phyloP scores from a whole-genome alignment of 2,329 filamentous ascomycete species.

The Claviceps monticola region DNA sequence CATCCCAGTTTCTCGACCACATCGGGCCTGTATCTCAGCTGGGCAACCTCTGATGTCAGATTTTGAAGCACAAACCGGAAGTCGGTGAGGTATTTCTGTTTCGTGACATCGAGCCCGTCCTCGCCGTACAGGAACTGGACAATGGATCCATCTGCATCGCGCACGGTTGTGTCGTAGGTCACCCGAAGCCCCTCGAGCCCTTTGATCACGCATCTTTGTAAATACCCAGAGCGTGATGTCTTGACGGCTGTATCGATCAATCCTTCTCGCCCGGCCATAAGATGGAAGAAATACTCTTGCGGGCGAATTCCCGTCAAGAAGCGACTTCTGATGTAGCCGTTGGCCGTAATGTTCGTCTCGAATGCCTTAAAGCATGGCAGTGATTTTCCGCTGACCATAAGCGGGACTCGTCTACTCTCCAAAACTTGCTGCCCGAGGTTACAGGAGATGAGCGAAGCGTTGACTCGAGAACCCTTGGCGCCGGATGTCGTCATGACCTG shows the following conservation, averaged over 20 bases:
- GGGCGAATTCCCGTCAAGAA: slow-evolving; percentile 96
- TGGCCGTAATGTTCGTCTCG: slow-evolving; percentile 77
- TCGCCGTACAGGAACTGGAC: slow-evolving; percentile 96
- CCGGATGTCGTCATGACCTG: slow-evolving; percentile 96
- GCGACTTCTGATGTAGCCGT: slow-evolving; percentile 86
- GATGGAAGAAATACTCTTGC: slow-evolving; percentile 98
- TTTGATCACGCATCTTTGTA: slow-evolving; percentile 95
- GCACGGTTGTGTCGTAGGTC: slow-evolving; percentile 85
- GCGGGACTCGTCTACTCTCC: slow-evolving; percentile 83
- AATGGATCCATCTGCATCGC: slow-evolving; percentile 84
- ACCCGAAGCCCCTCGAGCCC: slow-evolving; percentile 92
- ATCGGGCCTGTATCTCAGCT: slow-evolving; percentile 52
- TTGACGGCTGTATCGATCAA: slow-evolving; percentile 98
- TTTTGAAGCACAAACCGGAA: slow-evolving; percentile 88
- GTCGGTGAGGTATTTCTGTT: slow-evolving; percentile 80
- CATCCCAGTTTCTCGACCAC: slow-evolving; percentile 30
- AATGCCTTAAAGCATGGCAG: slow-evolving; percentile 87
- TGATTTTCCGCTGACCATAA: slow-evolving; percentile 97
- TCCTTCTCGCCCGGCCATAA: slow-evolving; percentile 97
- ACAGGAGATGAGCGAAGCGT: slow-evolving; percentile 94
- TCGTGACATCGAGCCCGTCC: slow-evolving; percentile 86
- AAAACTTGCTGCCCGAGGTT: slow-evolving; percentile 94
- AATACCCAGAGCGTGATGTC: slow-evolving; percentile 89
- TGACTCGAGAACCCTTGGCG: slow-evolving; percentile 85
- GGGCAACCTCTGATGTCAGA: slow-evolving; percentile 62